These are phyloP conservation scores for Penicillium sp. DNA, from an alignment of 2,329 filamentous ascomycete genomes.

Conservation along the genomic window DNA sequence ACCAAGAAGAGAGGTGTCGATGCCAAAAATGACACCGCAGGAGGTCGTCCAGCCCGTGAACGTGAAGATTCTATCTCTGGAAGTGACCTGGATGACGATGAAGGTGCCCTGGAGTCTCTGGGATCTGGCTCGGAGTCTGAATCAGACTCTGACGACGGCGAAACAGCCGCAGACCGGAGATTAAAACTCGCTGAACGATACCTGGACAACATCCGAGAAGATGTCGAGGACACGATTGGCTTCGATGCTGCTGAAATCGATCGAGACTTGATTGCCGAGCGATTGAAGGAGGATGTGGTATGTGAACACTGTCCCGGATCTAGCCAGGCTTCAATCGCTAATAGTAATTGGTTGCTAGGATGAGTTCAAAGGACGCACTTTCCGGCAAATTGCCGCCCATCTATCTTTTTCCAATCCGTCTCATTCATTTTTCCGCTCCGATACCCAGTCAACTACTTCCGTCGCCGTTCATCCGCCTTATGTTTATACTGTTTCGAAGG, in stretches of 20 bases:
- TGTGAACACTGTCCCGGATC: conserved; percentile 21
- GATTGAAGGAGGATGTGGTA: conserved; percentile 84
- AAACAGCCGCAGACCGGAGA: conserved; percentile 87
- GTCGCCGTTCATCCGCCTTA: conserved; percentile 78
- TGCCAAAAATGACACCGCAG: conserved; percentile 37
- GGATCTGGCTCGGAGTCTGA: conserved; percentile 54
- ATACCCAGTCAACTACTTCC: conserved; percentile 75
- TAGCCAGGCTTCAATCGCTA: conserved; percentile 11
- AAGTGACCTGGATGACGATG: conserved; percentile 73
- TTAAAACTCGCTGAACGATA: conserved; percentile 89
- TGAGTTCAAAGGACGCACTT: conserved; percentile 86
- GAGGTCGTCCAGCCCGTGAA: conserved; percentile 48
- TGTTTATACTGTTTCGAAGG: conserved; percentile 86
- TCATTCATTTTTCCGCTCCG: conserved; percentile 74
- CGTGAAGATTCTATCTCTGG: conserved; percentile 83
- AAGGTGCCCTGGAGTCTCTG: conserved; percentile 50
- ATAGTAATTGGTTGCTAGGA: conserved; percentile 48
- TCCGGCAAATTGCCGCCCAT: conserved; percentile 73
- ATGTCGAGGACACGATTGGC: conserved; percentile 73
- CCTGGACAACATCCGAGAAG: conserved; percentile 81
- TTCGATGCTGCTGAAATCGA: conserved; percentile 96
- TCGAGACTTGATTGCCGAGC: conserved; percentile 84
- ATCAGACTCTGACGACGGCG: conserved; percentile 71
- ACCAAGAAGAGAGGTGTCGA: conserved; percentile 49
- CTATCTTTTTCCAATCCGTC: conserved; percentile 69